Base-by-base conservation (phyloP, 352 stramenopile species). In the Globisporangium perplexum region DNA sequence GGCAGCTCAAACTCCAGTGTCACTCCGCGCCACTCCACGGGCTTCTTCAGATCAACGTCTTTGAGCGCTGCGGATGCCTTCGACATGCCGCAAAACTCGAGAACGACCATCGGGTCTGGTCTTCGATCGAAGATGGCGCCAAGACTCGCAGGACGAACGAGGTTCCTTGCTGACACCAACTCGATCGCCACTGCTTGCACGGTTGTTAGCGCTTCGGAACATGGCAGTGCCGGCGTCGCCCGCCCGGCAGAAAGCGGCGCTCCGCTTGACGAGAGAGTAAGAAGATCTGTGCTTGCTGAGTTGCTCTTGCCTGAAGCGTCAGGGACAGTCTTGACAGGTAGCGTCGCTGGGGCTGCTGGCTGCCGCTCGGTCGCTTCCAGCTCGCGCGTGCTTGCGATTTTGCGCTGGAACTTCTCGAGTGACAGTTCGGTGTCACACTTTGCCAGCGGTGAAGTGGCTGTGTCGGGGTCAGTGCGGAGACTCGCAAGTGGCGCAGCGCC, bases 21-120 rank as follows among this genome's bases (percentile, higher is more conserved):
- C 20, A 36, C 24, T 12, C 60, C 41, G 1, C 35, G 65, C 66
- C 65, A 74, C 10, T 61, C 50, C 3, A 79, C 47, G 0, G 56
- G 38, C 28, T 76, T 68, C 59, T 72, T 76, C n/a, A 69, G 38
- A 49, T 79, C 65, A 1, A 74, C 61, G 31, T 76, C 59, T 23
- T 74, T 75, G 23, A 76, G 41, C 10, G 59, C 43, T 2, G 49
- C 30, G 14, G 54, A 68, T 4, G 47, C 42, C 50, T 62, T 68
- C 0, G 50, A 26, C 2, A 61, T 42, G 1, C 69, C 69, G 15
- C 54, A 56, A 18, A 75, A 69, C 45, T 75, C 61, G 4, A 78
- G 20, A 1, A 49, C 59, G 17, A 78, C 66, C 26, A 66, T 63
- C 1, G 69, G 69, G 36, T 78, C 69, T 6, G 69, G 69, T 23